Percentiles rank a stretch among this genome's conserved stretches.
Conservation (phyloP, 75 land plant species). For the Pinus albicaulis region DNA sequence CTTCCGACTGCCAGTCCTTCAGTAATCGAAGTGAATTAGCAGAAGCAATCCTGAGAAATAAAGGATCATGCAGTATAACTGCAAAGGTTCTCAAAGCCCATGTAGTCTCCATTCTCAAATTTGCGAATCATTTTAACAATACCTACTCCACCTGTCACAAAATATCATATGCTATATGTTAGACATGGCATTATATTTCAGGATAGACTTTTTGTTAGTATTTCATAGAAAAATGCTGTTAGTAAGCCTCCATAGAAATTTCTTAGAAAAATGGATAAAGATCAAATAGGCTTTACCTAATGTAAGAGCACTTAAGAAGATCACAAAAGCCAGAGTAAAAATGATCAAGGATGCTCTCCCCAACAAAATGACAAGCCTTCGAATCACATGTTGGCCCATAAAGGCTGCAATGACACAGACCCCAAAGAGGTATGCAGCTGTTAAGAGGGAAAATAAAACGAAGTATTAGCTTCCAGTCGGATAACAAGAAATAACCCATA, state of each 20-base stretch:
- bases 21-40: too few species aligned
- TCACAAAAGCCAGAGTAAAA: constrained; percentile 49
- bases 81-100: constrained; percentile 63
- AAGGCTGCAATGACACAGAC: constrained; percentile 50
- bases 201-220: neutral
- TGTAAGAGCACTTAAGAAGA: constrained; percentile 48
- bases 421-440: constrained; percentile 52
- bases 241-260: neutral
- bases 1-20: too few species aligned
- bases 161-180: neutral
- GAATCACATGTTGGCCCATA: constrained; percentile 51
- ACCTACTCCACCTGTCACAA: constrained; percentile 46
- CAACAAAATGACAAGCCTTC: constrained; percentile 29
- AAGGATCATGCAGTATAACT: neutral
- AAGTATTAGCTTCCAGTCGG: neutral
- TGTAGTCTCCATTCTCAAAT: constrained; percentile 36
- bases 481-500: neutral
- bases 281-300: constrained; percentile 35
- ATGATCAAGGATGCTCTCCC: constrained; percentile 73
- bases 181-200: neutral
- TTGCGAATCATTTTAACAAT: constrained; percentile 36
- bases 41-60: neutral
- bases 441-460: neutral
- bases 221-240: neutral
- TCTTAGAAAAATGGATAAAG: neutral